A percentile compares a stretch with the other conserved stretches of the same genome.
Evolutionary conservation across 768 basidiomycete species (phyloP).

Genomic region (Austroboletus eburneus): DNA sequence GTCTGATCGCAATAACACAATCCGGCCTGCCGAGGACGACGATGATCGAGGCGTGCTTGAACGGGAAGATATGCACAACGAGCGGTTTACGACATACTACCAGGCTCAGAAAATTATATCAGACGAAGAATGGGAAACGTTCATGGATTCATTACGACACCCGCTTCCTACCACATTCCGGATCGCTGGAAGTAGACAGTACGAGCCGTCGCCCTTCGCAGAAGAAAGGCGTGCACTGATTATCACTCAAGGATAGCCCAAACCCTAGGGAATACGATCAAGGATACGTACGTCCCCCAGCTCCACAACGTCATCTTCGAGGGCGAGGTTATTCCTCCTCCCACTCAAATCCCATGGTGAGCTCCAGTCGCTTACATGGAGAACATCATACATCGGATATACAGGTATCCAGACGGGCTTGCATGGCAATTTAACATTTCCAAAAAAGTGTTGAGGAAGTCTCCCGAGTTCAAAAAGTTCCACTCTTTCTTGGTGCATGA

Average conservation of each 20-base stretch:
- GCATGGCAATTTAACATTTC: constrained; percentile 96
- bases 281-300: constrained; percentile 71
- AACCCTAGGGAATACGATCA: constrained; percentile 77
- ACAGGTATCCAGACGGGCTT: constrained; percentile 89
- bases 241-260: constrained; percentile 49
- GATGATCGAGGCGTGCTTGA: constrained; percentile 51
- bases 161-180: constrained; percentile 94
- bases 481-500: constrained; percentile 97
- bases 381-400: background rate
- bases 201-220: constrained; percentile 13
- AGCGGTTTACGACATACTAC: constrained; percentile 65
- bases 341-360: constrained; percentile 82
- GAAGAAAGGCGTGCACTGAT: background rate
- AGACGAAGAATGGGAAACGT: constrained; percentile 74
- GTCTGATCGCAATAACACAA: constrained; percentile 11
- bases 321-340: constrained; percentile 69
- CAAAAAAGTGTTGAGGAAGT: constrained; percentile 83
- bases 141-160: constrained; percentile 59
- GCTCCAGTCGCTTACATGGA: constrained; percentile 3
- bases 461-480: constrained; percentile 88
- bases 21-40: constrained; percentile 19
- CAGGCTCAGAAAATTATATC: constrained; percentile 70
- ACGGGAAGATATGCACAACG: constrained; percentile 65
- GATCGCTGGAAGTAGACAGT: constrained; percentile 87
- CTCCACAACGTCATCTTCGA: constrained; percentile 74